Conservation (phyloP, 371 early-diverging fungal species). For the Mucor lusitanicus region DNA sequence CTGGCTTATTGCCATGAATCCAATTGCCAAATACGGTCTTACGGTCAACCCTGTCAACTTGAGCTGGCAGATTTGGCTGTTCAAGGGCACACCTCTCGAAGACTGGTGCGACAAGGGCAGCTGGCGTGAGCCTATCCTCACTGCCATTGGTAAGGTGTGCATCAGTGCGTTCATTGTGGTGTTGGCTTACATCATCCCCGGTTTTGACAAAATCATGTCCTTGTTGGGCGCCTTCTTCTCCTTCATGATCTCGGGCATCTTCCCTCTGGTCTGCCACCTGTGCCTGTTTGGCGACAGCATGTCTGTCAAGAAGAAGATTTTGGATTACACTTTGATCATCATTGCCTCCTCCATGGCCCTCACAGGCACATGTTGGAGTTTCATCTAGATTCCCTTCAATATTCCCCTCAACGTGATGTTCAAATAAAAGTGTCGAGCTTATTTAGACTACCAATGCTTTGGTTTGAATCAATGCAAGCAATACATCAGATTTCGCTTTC, state of each 20-base stretch:
- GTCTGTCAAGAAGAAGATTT: constrained; percentile 11
- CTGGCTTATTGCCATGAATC: constrained; percentile 68
- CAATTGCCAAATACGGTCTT: constrained; percentile 71
- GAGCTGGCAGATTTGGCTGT: constrained; percentile 53
- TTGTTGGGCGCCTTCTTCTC: constrained; percentile 64
- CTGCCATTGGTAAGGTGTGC: constrained; percentile 18
- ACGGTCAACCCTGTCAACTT: constrained; percentile 61
- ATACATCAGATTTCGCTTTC: not conserved
- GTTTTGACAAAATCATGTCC: constrained; percentile 65
- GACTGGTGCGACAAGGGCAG: constrained; percentile 21
- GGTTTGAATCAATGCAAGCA: too few relatives aligned
- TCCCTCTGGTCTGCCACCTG: constrained; percentile 59
- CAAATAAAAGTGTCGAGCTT: not conserved
- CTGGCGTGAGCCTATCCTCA: constrained; percentile 29
- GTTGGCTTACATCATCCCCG: constrained; percentile 55
- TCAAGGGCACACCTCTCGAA: constrained; percentile 20
- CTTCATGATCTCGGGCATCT: constrained; percentile 58
- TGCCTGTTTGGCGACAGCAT: constrained; percentile 31
- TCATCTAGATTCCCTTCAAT: constrained; percentile 10
- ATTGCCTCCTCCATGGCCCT: constrained; percentile 31
- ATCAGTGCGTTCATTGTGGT: constrained; percentile 46
- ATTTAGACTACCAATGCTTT: not conserved
- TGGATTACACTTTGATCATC: constrained; percentile 24
- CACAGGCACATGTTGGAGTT: constrained; percentile 38
- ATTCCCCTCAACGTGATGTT: not conserved